phyloP scores from a whole-genome alignment of 2,329 filamentous ascomycete genomes.

The Emydomyces testavorans region DNA sequence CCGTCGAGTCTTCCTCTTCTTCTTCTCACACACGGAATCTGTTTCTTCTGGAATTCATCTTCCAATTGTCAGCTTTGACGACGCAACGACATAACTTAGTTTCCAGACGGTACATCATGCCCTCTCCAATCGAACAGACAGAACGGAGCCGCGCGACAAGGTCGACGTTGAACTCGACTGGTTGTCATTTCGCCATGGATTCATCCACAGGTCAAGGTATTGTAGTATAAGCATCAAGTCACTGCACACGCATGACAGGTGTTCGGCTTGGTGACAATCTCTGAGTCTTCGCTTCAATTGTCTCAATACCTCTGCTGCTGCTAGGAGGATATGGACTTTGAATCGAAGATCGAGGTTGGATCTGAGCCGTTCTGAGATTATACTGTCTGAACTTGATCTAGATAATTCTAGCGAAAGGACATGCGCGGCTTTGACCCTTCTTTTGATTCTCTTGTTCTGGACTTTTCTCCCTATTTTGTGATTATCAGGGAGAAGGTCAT shows the following conservation, averaged over 20 bases:
- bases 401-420: slow-evolving; percentile 81
- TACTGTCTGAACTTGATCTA: slow-evolving; percentile 77
- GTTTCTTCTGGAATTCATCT: no score
- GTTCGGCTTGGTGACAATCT: slow-evolving; percentile 23
- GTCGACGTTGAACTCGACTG: neutral
- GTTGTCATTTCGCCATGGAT: slow-evolving; percentile 21
- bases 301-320: slow-evolving; percentile 14
- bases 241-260: slow-evolving; percentile 37
- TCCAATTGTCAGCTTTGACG: no score
- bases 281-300: slow-evolving; percentile 5
- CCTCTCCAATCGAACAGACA: neutral
- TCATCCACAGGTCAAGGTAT: slow-evolving; percentile 34
- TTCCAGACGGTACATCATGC: neutral
- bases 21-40: neutral
- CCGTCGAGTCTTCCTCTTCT: neutral
- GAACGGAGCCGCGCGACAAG: slow-evolving; percentile 2
- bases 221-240: slow-evolving; percentile 28
- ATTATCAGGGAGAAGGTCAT: neutral
- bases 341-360: slow-evolving; percentile 24
- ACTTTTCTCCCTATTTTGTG: slow-evolving; percentile 13
- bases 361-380: slow-evolving; percentile 53
- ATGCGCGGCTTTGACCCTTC: slow-evolving; percentile 54
- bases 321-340: neutral
- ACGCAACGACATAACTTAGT: no score
- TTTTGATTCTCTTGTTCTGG: slow-evolving; percentile 27